Base-by-base conservation (phyloP, 441 rosid species). In the Euphorbia corollata region DNA sequence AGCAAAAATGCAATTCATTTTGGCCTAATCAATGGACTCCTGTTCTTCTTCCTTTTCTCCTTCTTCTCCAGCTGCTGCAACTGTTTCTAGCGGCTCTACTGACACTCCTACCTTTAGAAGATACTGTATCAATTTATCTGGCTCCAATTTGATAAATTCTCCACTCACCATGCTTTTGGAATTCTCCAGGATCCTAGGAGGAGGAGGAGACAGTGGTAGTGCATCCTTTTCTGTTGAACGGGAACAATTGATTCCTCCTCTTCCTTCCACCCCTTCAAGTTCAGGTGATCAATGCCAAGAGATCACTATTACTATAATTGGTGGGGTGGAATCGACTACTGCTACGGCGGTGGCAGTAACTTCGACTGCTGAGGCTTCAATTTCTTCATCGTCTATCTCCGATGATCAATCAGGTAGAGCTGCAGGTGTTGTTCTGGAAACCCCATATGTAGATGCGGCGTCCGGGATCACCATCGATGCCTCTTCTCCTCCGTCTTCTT, bases 251-350 rank as follows among this genome's bases (percentile, higher is more conserved):
- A 61, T 69, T 57, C 38, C 18, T 57, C 18, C 58, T 45, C 20
- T 64, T 63, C 24, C 87, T 82, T 20, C 87, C 80, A 23, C 78
- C 7, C 11, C 48, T 8, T 34, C 59, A 1, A 67, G 19, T 86
- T 5, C 1, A 79, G 2, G 69, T 39, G 68, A 16, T 53, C 61
- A 54, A 8, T 48, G 11, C 24, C 81, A 84, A 24, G 91, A 91
- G 81, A 90, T 89, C 67, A 79, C 97, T 15, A 89, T 91, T 75
- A 85, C 94, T 82, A 91, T 91, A 15, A 85, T 89, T 56, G 92
- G 92, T 5, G 81, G 83, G 1, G 79, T 69, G 3, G 94, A 85
- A 64, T 27, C 61, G 0, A 76, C 63, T 69, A 16, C 43, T 8
- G 36, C 36, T 32, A 2, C 36, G 36, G 57, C 53, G 50, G 68